A percentile compares a stretch with the other conserved stretches of the same genome.
These are phyloP conservation scores for Ogataea dorogensis DNA, from an alignment of 805 yeast genomes.

Conservation along the genomic window DNA sequence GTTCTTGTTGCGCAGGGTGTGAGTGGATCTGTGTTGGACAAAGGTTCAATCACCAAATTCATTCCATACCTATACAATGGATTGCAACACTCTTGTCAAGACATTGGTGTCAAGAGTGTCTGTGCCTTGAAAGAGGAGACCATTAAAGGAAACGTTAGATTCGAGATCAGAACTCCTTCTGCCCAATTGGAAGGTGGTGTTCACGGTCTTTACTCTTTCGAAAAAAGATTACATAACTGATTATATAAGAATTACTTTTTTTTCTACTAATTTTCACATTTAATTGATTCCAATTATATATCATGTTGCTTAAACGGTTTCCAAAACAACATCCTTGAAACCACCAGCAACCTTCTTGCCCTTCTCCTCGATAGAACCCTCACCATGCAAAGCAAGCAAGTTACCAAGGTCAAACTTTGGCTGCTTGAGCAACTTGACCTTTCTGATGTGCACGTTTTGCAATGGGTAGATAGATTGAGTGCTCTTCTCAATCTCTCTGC, in stretches of 20 bases:
- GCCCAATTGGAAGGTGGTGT: conserved; percentile 99
- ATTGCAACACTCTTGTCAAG: conserved; percentile 98
- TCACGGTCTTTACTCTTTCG: conserved; percentile 92
- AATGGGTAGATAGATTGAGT: conserved; percentile 94
- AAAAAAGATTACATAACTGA: conserved; percentile 92
- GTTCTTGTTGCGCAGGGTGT: conserved; percentile 99
- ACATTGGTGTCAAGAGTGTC: conserved; percentile 81
- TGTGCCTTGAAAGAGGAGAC: conserved; percentile 62
- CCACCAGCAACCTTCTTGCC: conserved; percentile 95
- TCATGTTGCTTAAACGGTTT: conserved; percentile 68
- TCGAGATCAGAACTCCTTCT: conserved; percentile 97
- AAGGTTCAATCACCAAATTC: conserved; percentile 92
- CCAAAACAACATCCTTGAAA: conserved; percentile 98
- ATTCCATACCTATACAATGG: conserved; percentile 93
- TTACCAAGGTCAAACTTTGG: conserved; percentile 98
- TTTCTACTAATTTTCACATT: conserved; percentile 1
- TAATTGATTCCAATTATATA: conserved; percentile 11
- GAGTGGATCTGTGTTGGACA: conserved; percentile 93
- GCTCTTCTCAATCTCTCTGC: conserved; percentile 97
- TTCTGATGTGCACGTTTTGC: conserved; percentile 98
- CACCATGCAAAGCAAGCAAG: conserved; percentile 96
- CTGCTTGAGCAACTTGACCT: conserved; percentile 97
- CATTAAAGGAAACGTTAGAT: conserved; percentile 71
- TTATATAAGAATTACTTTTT: background rate
- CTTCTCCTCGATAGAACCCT: conserved; percentile 88